Base-by-base conservation (phyloP, 106 monocot genomes). In the Phalaenopsis aphrodite region DNA sequence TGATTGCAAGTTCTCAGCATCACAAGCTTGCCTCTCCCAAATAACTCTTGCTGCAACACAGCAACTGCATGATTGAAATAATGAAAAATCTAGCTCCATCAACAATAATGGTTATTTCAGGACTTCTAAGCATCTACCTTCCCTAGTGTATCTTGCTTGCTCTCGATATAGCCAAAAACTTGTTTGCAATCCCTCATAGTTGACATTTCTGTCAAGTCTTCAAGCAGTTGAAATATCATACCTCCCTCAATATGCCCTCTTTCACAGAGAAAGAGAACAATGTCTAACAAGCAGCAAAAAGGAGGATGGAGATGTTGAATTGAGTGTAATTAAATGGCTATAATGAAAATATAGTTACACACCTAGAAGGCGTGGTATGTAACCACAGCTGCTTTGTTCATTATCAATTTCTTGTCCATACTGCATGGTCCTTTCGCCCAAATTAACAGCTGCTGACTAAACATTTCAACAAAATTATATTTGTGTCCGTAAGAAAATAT, bases 1-100 rank as follows among this genome's bases (percentile, higher is more conserved):
- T 99, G 99, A 89, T 99, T 99, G 85, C 99, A 99, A 78, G 99
- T 99, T 61, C 99, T 89, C 57, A 99, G 84, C 99, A 99, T 99
- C 82, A 99, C 99, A 73, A 99, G 90, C 83, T 99, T 99, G 71
- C 99, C 99, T 75, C 99, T 91, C n/a, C 89, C 91, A 87, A 93
- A 99, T 19, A 99, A 87, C 83, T 99, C 99, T 93, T 89, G 99
- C 94, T 97, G 86, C 71, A 89, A 55, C 21, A 84, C 43, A 41
- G 16, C 55, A 81, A 76, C 17, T 2, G 30, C 39, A 52, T 75
- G 39, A 42, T 77, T 80, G 14, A 17, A 81, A 77, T 10, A 69
- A 17, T 67, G 45, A 39, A 56, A 76, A 36, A 72, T 21, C 15
- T 17, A 56, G 1, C 6, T 56, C 37, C 14, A 77, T 11, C 19